phyloP scores from a whole-genome alignment of 2,329 filamentous ascomycete species.

The Calonectria montana region DNA sequence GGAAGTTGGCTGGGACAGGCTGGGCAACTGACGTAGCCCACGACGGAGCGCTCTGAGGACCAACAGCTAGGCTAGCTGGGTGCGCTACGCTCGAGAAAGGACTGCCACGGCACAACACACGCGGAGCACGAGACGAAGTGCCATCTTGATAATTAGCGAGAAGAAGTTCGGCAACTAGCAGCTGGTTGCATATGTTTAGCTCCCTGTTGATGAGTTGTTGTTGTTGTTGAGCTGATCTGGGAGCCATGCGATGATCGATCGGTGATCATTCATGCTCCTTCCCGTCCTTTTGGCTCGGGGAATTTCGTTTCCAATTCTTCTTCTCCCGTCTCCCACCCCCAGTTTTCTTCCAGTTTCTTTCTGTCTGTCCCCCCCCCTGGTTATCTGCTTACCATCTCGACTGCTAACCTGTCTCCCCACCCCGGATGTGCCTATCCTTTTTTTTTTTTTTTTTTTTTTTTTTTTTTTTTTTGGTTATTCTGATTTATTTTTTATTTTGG shows the following conservation, averaged over 20 bases:
- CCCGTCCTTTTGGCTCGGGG: neutral
- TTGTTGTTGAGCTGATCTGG: conserved; percentile 5
- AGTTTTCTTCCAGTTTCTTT: neutral
- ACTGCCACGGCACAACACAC: neutral
- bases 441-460: neutral
- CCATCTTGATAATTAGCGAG: neutral
- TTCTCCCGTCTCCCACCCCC: neutral
- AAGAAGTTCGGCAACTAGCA: conserved; percentile 10
- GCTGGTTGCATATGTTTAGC: conserved; percentile 14
- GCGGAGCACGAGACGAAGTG: conserved; percentile 1
- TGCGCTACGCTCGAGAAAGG: neutral
- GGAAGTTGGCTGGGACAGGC: neutral
- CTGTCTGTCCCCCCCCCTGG: neutral
- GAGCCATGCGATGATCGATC: neutral
- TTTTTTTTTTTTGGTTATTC: neutral
- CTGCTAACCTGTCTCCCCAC: neutral
- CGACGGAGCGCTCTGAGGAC: neutral
- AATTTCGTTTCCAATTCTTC: neutral
- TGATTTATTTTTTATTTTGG: neutral
- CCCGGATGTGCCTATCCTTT: neutral
- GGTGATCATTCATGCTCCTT: neutral
- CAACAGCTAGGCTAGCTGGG: neutral
- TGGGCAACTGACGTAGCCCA: neutral
- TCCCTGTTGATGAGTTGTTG: conserved; percentile 4
- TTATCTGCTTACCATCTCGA: neutral